phyloP scores from a whole-genome alignment of 2,329 filamentous ascomycete species.

The Monilinia fructicola region DNA sequence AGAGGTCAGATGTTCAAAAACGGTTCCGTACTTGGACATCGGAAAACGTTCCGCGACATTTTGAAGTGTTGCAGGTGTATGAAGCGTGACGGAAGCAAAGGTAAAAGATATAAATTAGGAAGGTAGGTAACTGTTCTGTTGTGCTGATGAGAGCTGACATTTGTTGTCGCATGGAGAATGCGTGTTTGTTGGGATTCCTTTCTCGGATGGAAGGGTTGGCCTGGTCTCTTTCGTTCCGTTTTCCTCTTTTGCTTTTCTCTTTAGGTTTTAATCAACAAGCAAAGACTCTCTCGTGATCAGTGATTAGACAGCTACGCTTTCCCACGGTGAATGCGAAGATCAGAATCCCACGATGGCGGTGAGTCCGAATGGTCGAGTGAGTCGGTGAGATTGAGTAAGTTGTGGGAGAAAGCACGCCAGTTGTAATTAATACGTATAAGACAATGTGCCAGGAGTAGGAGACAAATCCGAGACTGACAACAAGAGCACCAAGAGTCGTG shows the following conservation, averaged over 20 bases:
- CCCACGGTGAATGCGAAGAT: neutral
- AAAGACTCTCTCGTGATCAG: conserved; percentile 19
- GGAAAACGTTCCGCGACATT: conserved; percentile 18
- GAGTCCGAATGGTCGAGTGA: conserved; percentile 7
- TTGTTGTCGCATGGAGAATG: neutral
- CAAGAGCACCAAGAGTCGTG: conserved; percentile 2
- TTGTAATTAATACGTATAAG: neutral
- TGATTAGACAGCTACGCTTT: conserved; percentile 9
- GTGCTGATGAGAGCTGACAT: conserved; percentile 3
- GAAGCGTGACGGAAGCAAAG: conserved; percentile 4
- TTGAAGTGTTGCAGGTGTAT: neutral
- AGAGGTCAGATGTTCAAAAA: conserved; percentile 24
- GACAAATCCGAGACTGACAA: conserved; percentile 4
- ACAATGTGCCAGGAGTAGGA: neutral
- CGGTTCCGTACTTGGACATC: conserved; percentile 21
- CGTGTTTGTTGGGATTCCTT: conserved; percentile 18
- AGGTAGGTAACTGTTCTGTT: conserved; percentile 12
- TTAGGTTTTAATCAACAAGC: neutral
- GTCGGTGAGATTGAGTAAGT: conserved; percentile 8
- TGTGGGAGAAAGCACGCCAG: neutral
- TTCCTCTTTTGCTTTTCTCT: conserved; percentile 6
- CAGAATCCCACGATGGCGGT: conserved; percentile 17
- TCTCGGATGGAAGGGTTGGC: conserved; percentile 12
- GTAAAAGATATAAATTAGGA: conserved; percentile 10
- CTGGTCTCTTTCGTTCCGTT: neutral